phyloP scores from a whole-genome alignment of 1,139 yeast species.

The Magnusiomyces magnusii region DNA sequence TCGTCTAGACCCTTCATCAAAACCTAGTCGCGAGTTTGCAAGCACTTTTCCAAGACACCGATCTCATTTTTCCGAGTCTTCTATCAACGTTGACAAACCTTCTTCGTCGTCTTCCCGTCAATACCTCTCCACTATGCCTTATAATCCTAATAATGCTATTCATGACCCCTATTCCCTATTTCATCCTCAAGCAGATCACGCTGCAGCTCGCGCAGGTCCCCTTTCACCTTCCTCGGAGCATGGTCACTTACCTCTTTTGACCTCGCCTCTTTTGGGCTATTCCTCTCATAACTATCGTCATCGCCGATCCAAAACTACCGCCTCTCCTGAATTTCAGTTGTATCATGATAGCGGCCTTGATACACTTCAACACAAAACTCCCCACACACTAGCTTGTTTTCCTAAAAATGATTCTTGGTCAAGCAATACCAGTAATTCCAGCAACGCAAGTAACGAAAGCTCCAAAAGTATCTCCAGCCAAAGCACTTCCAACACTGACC shows the following conservation, averaged over 20 bases:
- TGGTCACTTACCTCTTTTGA: neutral
- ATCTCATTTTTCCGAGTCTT: too few species aligned
- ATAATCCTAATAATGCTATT: neutral
- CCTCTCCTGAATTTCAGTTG: neutral
- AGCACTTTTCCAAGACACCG: too few species aligned
- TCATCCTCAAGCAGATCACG: neutral
- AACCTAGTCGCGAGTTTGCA: too few species aligned
- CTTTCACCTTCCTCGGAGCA: neutral
- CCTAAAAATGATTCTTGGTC: neutral
- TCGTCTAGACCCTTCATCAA: too few species aligned
- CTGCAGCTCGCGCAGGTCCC: neutral
- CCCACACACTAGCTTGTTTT: neutral
- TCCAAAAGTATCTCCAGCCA: neutral
- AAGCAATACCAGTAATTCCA: neutral
- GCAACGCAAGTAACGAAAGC: neutral
- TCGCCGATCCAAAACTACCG: neutral
- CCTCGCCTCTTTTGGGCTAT: neutral
- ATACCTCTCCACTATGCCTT: too few species aligned
- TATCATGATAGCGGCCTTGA: neutral
- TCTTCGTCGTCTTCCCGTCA: neutral
- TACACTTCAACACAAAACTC: neutral
- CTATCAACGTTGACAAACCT: too few species aligned
- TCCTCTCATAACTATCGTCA: neutral
- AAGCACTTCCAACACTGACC: neutral
- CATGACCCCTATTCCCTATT: neutral